Conservation (phyloP, 2,329 filamentous ascomycete genomes). For the Pseudogymnoascus sp. region DNA sequence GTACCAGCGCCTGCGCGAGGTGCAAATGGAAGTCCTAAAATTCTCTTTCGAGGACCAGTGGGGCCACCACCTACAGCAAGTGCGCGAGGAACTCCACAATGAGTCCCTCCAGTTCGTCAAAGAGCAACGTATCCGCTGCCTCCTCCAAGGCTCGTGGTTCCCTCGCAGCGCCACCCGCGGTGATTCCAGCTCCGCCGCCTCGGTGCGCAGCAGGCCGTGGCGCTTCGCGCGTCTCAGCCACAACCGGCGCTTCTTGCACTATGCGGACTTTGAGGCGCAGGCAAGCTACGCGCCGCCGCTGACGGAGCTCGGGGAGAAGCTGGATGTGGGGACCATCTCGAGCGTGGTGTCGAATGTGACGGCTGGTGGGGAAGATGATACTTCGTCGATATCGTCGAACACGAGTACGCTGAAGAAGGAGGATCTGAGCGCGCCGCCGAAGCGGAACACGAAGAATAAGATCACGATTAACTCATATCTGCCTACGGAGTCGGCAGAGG, state of each 20-base stretch:
- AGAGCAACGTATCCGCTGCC: conserved; percentile 85
- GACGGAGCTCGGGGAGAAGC: conserved; percentile 66
- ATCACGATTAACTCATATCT: conserved; percentile 81
- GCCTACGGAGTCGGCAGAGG: conserved; percentile 28
- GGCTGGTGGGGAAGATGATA: conserved; percentile 31
- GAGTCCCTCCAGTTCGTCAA: conserved; percentile 95
- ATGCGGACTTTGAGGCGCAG: conserved; percentile 69
- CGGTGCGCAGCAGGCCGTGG: conserved; percentile 43
- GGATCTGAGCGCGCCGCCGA: conserved; percentile 12
- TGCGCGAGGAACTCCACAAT: conserved; percentile 83
- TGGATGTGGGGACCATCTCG: conserved; percentile 80
- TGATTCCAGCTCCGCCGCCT: conserved; percentile 27
- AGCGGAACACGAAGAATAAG: conserved; percentile 53
- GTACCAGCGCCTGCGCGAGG: conserved; percentile 63
- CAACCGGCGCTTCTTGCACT: conserved; percentile 84
- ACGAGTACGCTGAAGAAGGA: conserved; percentile 34
- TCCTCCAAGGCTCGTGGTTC: conserved; percentile 89
- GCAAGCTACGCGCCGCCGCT: conserved; percentile 58
- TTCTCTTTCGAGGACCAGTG: conserved; percentile 89
- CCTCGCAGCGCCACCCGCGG: conserved; percentile 33
- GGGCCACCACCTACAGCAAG: conserved; percentile 80
- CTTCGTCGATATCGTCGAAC: conserved; percentile 35
- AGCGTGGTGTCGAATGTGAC: conserved; percentile 85
- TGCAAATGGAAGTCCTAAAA: conserved; percentile 91
- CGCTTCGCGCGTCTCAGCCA: conserved; percentile 83